Evolutionary conservation across 306 rosid species (phyloP), one percentile per base, ranked within the genome.

Genomic region (Albizia julibrissin): DNA sequence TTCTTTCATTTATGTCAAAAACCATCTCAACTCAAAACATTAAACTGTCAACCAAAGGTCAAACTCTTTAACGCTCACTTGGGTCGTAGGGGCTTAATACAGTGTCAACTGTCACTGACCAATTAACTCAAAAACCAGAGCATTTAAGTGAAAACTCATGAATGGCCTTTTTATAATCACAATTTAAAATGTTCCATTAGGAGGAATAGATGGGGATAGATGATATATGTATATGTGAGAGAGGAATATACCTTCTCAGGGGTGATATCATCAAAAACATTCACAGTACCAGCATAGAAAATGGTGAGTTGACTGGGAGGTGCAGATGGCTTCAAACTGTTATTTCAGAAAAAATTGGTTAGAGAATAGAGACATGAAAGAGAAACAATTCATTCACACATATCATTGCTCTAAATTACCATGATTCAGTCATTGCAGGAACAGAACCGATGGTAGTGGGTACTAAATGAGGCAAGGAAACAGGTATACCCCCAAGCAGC

Each of bases 271-370:
- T 93, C 86, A 56, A 84, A 95, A 81, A 93, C 94, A 83, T 86
- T 89, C 76, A 95, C 95, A 40, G 92, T 75, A 76, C 98, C 98
- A 1, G 80, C 97, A 72, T 95, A 95, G 87, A 93, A 95, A 83
- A 95, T 89, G 78, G 98, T 93, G 84, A 95, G 84, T 79, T 85
- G 98, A 56, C 92, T 72, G 74, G 92, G 81, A 80, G 94, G 82
- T 8, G 89, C 88, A 75, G 90, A 78, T n/a, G 86, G 69, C 88
- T 89, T 91, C 79, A 79, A 37, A 46, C 83, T 84, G 82, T 75
- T 87, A 31, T 74, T 70, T 69, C 49, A 78, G 31, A 83, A 78
- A 75, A 59, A 8, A 49, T 14, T 18, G 39, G 24, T 76, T 69
- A 58, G 73, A 62, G 43, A 37, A 58, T 54, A 46, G 52, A 62